phyloP scores from a whole-genome alignment of 805 yeast species.

The Candida adriatica region DNA sequence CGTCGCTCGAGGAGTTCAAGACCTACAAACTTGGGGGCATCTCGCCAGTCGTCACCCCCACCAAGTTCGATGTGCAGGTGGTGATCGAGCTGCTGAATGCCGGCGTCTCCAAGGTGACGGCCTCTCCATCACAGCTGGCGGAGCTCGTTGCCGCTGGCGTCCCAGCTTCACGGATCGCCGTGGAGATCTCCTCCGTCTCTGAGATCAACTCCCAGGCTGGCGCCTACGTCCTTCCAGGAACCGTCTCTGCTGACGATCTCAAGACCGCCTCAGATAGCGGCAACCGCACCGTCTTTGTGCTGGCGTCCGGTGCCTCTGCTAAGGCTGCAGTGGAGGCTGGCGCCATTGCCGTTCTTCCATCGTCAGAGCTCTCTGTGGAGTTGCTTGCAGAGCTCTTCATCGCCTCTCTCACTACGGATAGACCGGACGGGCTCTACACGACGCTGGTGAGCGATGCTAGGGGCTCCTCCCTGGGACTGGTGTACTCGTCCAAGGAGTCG shows the following conservation, averaged over 20 bases:
- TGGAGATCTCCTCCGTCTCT: slow-evolving; percentile 6
- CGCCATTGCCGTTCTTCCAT: slow-evolving; percentile 20
- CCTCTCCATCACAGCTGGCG: slow-evolving; percentile 24
- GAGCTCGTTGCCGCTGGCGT: slow-evolving; percentile 40
- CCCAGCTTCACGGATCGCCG: slow-evolving; percentile 29
- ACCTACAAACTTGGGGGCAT: slow-evolving; percentile 1
- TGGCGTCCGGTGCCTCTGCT: slow-evolving; percentile 5
- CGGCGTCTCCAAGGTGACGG: slow-evolving; percentile 48
- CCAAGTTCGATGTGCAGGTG: slow-evolving; percentile 32
- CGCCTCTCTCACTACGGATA: slow-evolving; percentile 62
- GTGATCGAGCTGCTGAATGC: slow-evolving; percentile 48
- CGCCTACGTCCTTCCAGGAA: slow-evolving; percentile 16
- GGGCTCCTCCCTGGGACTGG: slow-evolving; percentile 78
- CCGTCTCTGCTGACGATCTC: slow-evolving; percentile 17
- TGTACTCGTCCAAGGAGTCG: slow-evolving; percentile 81
- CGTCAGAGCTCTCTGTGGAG: slow-evolving; percentile 17
- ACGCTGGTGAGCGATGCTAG: slow-evolving; percentile 70
- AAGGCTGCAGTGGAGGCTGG: slow-evolving; percentile 12
- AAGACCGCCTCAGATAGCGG: slow-evolving; percentile 15
- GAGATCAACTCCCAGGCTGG: slow-evolving; percentile 7
- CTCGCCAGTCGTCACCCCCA: slow-evolving; percentile 23
- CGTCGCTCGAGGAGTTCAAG: slow-evolving; percentile 10
- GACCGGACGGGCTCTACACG: slow-evolving; percentile 79
- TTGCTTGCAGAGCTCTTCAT: slow-evolving; percentile 38
- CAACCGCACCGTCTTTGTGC: slow-evolving; percentile 13